Percentiles rank a stretch among this genome's conserved stretches.
Conservation (phyloP, 148 eudicot species). For the Arctostaphylos glauca region DNA sequence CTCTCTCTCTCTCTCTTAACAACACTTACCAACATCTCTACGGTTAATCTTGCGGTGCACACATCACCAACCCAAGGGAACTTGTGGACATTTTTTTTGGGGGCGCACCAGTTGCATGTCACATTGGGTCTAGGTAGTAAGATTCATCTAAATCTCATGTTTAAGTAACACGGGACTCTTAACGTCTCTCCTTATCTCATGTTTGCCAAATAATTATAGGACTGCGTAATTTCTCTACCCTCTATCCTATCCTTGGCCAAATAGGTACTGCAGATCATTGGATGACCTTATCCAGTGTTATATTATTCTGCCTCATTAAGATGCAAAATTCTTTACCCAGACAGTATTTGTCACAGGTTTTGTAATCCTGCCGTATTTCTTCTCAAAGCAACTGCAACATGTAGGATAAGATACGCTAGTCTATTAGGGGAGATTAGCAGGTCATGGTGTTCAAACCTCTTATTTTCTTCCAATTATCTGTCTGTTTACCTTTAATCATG, state of each 20-base stretch:
- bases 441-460: constrained; percentile 2
- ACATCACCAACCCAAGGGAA: too few species aligned
- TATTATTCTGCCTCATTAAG: neutral
- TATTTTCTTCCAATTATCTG: neutral
- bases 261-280: neutral
- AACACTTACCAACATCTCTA: neutral
- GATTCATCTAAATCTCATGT: neutral
- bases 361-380: neutral
- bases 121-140: neutral
- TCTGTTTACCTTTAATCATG: neutral
- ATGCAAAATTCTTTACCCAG: neutral
- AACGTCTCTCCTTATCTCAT: neutral
- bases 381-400: neutral
- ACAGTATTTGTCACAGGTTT: neutral
- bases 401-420: neutral
- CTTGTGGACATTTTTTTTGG: neutral
- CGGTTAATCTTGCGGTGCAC: constrained; percentile 7
- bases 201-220: neutral
- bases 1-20: too few species aligned
- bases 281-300: neutral
- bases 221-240: neutral
- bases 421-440: neutral
- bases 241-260: neutral
- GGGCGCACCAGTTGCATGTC: neutral
- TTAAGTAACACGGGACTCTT: neutral